Base-by-base conservation (phyloP, 371 early-diverging fungal species). In the Globomyces sp. region DNA sequence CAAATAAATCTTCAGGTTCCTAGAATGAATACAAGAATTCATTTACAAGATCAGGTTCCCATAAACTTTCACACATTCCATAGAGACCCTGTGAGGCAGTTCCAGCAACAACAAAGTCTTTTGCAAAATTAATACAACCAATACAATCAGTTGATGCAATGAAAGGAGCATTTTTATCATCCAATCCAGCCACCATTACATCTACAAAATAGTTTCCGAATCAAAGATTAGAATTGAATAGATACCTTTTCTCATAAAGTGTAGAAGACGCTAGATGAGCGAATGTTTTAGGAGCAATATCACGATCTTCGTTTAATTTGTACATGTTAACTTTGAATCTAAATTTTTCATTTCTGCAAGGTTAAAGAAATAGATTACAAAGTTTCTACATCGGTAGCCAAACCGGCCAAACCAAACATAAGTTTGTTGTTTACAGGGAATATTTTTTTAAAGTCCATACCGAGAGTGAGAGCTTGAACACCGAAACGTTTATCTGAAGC, bases 11-110 rank as follows among this genome's bases (percentile, higher is more conserved):
- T 72, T 99, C 99, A 11, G 97, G 96, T 63, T 90, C 93, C 88
- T 87, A 75, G 39, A 58, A 11, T 36, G 6, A 45, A 46, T 6
- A 2, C 8, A 24, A 24, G 24, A 24, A 24, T 24, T 24, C 10
- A 40, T 36, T 68, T 78, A 87, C 92, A 75, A 99, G 85, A 79
- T 95, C 89, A 48, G 97, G 96, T 76, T 95, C 94, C 93, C 95
- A 99, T 66, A 99, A 83, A 3, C 92, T 87, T 81, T 99, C 99
- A 79, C 97, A 94, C 87, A 98, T 93, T 68, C 99, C 99, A 70
- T 91, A 94, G 65, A 99, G 84, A 73, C 93, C 92, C 34, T 87
- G 82, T 44, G 79, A 74, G 41, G 99, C 92, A 9, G 99, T 99
- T 67, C 99, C 99, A 62, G 87, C 85, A 40, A 98, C 96, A 42